Evolutionary conservation across 306 rosid genomes (phyloP).

Genomic region (Malus sieversii): DNA sequence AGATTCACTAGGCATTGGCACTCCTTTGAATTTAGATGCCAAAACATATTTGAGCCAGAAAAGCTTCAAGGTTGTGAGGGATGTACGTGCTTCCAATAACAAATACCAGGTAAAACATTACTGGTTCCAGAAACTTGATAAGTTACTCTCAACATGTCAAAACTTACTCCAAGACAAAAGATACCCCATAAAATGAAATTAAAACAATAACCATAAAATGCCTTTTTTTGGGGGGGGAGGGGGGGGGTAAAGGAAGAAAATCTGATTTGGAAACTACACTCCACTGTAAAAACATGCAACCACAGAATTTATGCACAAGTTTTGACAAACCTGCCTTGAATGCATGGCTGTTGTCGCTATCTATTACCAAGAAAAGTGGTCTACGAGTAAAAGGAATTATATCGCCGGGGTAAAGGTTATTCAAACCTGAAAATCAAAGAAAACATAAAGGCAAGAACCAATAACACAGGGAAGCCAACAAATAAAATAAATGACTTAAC

Average conservation of each 20-base stretch:
- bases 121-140: not conserved
- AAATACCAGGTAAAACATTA: not conserved
- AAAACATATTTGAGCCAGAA: conserved; percentile 7
- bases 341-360: conserved; percentile 98
- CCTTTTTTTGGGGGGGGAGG: not conserved
- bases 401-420: conserved; percentile 87
- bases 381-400: conserved; percentile 90
- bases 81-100: not conserved
- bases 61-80: conserved; percentile 6
- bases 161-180: conserved; percentile 12
- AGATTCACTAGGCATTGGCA: not conserved
- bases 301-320: conserved; percentile 45
- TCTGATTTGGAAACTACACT: conserved; percentile 15
- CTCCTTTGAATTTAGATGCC: not conserved
- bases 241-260: conserved; percentile 3
- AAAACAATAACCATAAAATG: not conserved
- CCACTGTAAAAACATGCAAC: conserved; percentile 20
- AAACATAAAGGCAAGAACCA: conserved; percentile 8
- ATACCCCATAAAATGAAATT: not conserved
- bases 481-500: not conserved
- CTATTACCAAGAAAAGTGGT: conserved; percentile 91
- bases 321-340: conserved; percentile 99
- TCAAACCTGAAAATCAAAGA: conserved; percentile 53
- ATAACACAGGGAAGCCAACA: conserved; percentile 6
- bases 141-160: not conserved